phyloP scores from a whole-genome alignment of 352 stramenopile genomes.

The Aphanomyces euteiches region DNA sequence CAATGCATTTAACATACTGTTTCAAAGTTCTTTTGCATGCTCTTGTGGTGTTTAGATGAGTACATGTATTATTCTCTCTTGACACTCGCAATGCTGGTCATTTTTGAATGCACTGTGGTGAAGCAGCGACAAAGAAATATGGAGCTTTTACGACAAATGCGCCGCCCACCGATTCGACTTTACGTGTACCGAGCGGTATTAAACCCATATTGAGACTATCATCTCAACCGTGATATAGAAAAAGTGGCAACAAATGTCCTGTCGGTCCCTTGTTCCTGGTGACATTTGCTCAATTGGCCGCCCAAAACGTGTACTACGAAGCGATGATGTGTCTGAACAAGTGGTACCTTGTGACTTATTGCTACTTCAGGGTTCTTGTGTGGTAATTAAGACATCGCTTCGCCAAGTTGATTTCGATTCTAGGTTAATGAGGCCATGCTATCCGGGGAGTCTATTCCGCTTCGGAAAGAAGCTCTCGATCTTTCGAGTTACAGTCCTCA shows the following conservation, averaged over 20 bases:
- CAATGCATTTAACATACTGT: neutral
- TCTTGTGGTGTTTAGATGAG: slow-evolving; percentile 96
- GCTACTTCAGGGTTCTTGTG: slow-evolving; percentile 82
- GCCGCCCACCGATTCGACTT: slow-evolving; percentile 52
- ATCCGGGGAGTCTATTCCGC: slow-evolving; percentile 92
- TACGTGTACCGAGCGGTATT: slow-evolving; percentile 68
- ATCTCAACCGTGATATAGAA: slow-evolving; percentile 32
- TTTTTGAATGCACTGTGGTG: slow-evolving; percentile 93
- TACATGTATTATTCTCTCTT: slow-evolving; percentile 97
- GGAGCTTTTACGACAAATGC: slow-evolving; percentile 84
- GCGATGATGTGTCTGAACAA: slow-evolving; percentile 25
- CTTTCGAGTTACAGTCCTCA: slow-evolving; percentile 23
- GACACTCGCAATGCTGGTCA: slow-evolving; percentile 90
- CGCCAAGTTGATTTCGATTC: neutral
- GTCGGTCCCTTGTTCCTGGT: slow-evolving; percentile 69
- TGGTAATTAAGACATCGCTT: slow-evolving; percentile 51
- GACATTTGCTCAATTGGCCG: slow-evolving; percentile 82
- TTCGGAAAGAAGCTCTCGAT: slow-evolving; percentile 84
- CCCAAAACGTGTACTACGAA: slow-evolving; percentile 32
- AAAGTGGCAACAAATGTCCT: slow-evolving; percentile 58
- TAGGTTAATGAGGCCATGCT: slow-evolving; percentile 92
- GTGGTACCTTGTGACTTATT: slow-evolving; percentile 89
- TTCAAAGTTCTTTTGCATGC: slow-evolving; percentile 83
- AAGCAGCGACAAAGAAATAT: slow-evolving; percentile 88
- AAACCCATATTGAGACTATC: slow-evolving; percentile 1